Base-by-base conservation (phyloP, 805 yeast species). In the Sugiyamaella qingdaonensis region DNA sequence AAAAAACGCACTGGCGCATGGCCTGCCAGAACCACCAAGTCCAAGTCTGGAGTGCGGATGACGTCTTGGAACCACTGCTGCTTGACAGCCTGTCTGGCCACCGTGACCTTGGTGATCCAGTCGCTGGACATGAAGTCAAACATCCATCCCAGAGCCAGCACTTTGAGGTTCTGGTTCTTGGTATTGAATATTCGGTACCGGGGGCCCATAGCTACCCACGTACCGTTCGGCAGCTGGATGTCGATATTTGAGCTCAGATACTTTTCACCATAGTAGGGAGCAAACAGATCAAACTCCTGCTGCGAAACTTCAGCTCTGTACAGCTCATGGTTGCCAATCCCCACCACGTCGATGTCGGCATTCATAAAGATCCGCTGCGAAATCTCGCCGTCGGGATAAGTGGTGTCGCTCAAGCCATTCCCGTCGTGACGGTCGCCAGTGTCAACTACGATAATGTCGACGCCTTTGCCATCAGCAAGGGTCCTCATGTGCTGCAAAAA, bases 341-440 rank as follows among this genome's bases (percentile, higher is more conserved):
- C 86, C 32, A 91, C 68, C 37, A 92, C 65, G 66, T 92, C 97
- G 61, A 85, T 86, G 51, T 85, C 82, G 54, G 79, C 65, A 54
- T 58, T 70, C 59, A 78, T 78, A 65, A 91, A 87, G 0, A 91
- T 76, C 1, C 76, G 74, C 27, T 83, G 78, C 0, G 94, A 79
- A 13, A 73, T 67, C 4, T 69, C 61, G 0, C 97, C 98, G 64
- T 85, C 86, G 1, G 92, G 88, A 2, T 33, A 51, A 0, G 96
- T 85, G 11, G 86, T 82, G 69, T 92, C 97, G 37, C 88, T 78
- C 10, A 90, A 70, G 0, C 98, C 98, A 65, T 89, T 91, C 0
- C 98, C 98, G 67, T 92, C 98, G 61, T 88, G 96, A 57, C 88
- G 82, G 68, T 92, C 98, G 3, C 98, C 98, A 0, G 95, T 82